Evolutionary conservation across 2,329 filamentous ascomycete species (phyloP).

Genomic region (Verticillium nonalfalfae): DNA sequence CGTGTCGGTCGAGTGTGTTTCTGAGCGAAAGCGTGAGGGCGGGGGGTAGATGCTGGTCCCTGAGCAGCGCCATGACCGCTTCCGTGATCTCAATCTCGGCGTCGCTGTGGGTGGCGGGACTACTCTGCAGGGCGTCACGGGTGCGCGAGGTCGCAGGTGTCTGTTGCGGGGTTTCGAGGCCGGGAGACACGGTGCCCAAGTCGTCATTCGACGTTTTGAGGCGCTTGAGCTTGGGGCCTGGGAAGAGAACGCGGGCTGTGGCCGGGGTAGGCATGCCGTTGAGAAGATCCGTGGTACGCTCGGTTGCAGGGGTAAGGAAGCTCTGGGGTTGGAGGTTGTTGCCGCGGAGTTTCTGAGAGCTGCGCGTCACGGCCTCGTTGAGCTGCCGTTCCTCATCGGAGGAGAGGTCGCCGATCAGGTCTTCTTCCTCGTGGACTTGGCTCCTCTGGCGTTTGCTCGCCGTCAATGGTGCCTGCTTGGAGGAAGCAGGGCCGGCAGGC

Average conservation of each 20-base stretch:
- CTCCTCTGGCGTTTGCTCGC: constrained; percentile 20
- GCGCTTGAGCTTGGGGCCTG: constrained; percentile 19
- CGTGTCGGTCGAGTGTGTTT: constrained; percentile 45
- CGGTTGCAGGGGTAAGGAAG: constrained; percentile 3
- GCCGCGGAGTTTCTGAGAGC: constrained; percentile 17
- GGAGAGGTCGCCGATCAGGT: constrained; percentile 24
- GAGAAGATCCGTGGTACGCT: constrained; percentile 7
- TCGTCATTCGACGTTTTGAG: constrained; percentile 23
- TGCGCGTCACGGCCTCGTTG: constrained; percentile 26
- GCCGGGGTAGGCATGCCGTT: constrained; percentile 24
- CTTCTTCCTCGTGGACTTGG: constrained; percentile 15
- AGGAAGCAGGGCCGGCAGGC: neutral
- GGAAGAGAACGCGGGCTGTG: constrained; percentile 26
- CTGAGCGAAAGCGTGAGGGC: constrained; percentile 29
- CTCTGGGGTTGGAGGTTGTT: neutral
- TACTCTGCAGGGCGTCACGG: neutral
- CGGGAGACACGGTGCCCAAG: constrained; percentile 4
- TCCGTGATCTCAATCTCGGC: constrained; percentile 29
- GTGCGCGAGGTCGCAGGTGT: constrained; percentile 9
- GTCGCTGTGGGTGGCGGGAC: constrained; percentile 4
- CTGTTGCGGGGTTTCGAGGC: constrained; percentile 8
- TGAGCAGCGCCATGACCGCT: constrained; percentile 44
- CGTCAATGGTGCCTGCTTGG: constrained; percentile 12
- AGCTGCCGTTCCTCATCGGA: constrained; percentile 33
- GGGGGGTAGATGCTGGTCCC: constrained; percentile 31